phyloP scores from a whole-genome alignment of 805 yeast genomes.

The Barnettozyma californica region DNA sequence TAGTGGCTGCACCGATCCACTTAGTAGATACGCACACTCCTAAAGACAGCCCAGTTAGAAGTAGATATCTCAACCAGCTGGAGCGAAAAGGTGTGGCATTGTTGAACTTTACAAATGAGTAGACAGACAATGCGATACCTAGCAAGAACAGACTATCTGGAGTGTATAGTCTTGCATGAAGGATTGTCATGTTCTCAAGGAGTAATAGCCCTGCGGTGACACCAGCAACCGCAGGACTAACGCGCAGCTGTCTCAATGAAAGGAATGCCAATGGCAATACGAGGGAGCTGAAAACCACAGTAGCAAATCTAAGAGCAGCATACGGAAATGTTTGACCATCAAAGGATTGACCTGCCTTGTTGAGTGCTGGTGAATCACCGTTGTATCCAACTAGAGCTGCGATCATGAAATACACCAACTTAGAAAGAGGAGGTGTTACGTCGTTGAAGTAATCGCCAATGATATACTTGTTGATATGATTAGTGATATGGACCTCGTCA shows the following conservation, averaged over 20 bases:
- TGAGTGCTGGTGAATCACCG: constrained; percentile 25
- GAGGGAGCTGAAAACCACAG: constrained; percentile 50
- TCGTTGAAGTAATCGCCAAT: constrained; percentile 62
- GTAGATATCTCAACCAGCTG: constrained; percentile 49
- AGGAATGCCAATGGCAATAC: constrained; percentile 48
- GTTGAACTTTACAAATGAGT: constrained; percentile 46
- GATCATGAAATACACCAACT: constrained; percentile 50
- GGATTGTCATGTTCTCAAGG: constrained; percentile 60
- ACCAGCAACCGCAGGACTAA: constrained; percentile 44
- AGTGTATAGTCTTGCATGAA: constrained; percentile 47
- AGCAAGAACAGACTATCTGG: constrained; percentile 42
- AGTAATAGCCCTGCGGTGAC: constrained; percentile 47
- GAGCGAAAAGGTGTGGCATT: constrained; percentile 37
- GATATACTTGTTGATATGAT: constrained; percentile 39
- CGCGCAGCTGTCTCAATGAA: constrained; percentile 50
- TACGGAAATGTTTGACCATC: constrained; percentile 35
- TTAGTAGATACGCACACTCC: constrained; percentile 61
- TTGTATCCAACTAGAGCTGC: constrained; percentile 50
- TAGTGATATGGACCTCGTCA: constrained; percentile 42
- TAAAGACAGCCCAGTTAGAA: constrained; percentile 42
- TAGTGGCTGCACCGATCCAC: constrained; percentile 65
- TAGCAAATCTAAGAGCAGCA: constrained; percentile 49
- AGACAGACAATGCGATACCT: constrained; percentile 43
- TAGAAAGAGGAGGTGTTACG: constrained; percentile 69
- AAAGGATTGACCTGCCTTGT: constrained; percentile 15